Percentiles rank a stretch among this genome's conserved stretches.
phyloP scores from a whole-genome alignment of 108 stramenopile genomes.

The Hondaea fermentalgiana region DNA sequence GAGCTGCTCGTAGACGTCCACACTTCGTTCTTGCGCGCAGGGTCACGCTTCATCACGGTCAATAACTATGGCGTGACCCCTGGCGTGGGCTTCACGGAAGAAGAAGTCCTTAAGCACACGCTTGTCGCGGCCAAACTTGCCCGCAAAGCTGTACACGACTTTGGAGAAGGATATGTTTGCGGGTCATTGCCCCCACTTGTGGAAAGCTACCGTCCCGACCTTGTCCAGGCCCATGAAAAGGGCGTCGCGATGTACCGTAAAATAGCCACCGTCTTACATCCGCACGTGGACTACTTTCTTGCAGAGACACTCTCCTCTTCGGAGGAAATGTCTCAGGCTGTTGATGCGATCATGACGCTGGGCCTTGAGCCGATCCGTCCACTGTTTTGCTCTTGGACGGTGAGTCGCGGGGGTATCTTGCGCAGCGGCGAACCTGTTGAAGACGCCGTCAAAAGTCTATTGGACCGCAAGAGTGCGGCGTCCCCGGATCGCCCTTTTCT shows the following conservation, averaged over 20 bases:
- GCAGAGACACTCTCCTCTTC: constrained; percentile 68
- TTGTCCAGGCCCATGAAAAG: constrained; percentile 48
- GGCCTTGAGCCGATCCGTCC: constrained; percentile 27
- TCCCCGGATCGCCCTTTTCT: neutral
- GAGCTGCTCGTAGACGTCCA: constrained; percentile 53
- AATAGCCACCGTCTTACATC: constrained; percentile 46
- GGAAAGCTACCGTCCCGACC: constrained; percentile 65
- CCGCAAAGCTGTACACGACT: constrained; percentile 37
- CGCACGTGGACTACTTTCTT: constrained; percentile 57
- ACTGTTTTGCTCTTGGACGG: constrained; percentile 62
- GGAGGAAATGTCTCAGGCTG: constrained; percentile 62
- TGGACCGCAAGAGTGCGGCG: constrained; percentile 27
- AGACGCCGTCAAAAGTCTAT: neutral
- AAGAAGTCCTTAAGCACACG: constrained; percentile 26
- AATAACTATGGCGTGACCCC: constrained; percentile 69
- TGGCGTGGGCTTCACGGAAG: constrained; percentile 59
- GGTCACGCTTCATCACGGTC: constrained; percentile 59
- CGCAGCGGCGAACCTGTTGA: constrained; percentile 52
- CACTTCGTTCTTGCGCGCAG: constrained; percentile 55
- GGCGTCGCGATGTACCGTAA: constrained; percentile 50
- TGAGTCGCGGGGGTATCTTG: constrained; percentile 46
- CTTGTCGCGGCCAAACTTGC: constrained; percentile 28
- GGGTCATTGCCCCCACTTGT: constrained; percentile 66
- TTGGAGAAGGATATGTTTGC: constrained; percentile 37
- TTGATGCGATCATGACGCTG: constrained; percentile 45